These are phyloP conservation scores for Polygonum maritimum DNA, from an alignment of 148 eudicot genomes.

Conservation along the genomic window DNA sequence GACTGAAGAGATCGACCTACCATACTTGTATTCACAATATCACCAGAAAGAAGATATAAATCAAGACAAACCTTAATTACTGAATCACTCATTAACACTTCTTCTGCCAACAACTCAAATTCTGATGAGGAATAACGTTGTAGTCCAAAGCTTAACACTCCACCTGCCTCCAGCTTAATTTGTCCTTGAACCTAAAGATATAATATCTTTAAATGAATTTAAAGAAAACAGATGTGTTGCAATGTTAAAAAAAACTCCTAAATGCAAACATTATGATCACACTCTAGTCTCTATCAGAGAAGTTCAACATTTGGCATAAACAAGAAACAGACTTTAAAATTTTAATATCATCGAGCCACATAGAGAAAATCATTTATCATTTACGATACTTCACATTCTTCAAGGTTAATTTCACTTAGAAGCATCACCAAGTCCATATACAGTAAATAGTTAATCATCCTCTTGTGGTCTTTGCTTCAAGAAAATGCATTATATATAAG, in stretches of 20 bases:
- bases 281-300: neutral
- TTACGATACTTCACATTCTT: neutral
- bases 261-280: neutral
- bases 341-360: neutral
- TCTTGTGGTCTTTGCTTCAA: neutral
- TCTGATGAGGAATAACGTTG: slow-evolving; percentile 77
- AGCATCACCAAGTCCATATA: slow-evolving; percentile 2
- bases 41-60: slow-evolving; percentile 7
- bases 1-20: neutral
- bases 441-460: neutral
- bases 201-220: neutral
- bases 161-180: slow-evolving; percentile 66
- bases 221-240: neutral
- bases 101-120: slow-evolving; percentile 92
- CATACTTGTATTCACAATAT: neutral
- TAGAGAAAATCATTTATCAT: neutral
- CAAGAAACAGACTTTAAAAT: neutral
- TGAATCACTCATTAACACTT: slow-evolving; percentile 95
- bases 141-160: slow-evolving; percentile 87
- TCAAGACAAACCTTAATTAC: slow-evolving; percentile 49
- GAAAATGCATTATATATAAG: neutral
- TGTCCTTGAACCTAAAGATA: slow-evolving; percentile 81
- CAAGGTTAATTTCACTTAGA: neutral
- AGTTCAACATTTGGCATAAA: neutral
- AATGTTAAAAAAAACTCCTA: neutral